Percentiles rank a stretch among this genome's conserved stretches.
phyloP scores from a whole-genome alignment of 2,329 filamentous ascomycete species.

The Fonsecaea pugnacius region DNA sequence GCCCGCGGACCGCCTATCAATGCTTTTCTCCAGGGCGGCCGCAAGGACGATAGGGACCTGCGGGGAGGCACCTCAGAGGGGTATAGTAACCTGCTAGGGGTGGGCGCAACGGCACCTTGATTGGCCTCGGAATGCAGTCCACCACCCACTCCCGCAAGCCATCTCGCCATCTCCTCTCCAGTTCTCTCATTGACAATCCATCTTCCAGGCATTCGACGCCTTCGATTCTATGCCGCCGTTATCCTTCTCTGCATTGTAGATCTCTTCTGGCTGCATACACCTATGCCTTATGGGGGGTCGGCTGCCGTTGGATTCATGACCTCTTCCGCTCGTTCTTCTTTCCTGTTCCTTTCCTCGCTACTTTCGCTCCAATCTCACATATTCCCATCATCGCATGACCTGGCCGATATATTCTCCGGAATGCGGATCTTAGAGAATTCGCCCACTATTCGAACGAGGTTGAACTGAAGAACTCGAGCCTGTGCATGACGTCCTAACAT shows the following conservation, averaged over 20 bases:
- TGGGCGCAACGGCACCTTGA: not conserved
- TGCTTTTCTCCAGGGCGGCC: not conserved
- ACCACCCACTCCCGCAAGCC: slow-evolving; percentile 13
- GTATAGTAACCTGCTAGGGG: not conserved
- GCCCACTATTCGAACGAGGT: slow-evolving; percentile 8
- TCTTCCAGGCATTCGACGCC: slow-evolving; percentile 11
- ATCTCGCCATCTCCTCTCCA: slow-evolving; percentile 8
- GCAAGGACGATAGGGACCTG: not conserved
- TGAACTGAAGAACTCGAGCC: slow-evolving; percentile 7
- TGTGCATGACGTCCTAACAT: slow-evolving; percentile 14
- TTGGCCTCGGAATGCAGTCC: not conserved
- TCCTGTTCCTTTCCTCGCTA: slow-evolving; percentile 1
- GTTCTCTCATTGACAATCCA: not conserved
- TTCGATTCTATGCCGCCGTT: slow-evolving; percentile 13
- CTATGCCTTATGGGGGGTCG: not conserved
- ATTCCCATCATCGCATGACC: not conserved
- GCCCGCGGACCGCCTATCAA: not conserved
- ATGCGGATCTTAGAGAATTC: slow-evolving; percentile 15
- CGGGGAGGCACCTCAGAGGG: not conserved
- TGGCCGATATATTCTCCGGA: slow-evolving; percentile 6
- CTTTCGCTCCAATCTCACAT: not conserved
- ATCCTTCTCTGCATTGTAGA: slow-evolving; percentile 20
- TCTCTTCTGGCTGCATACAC: slow-evolving; percentile 10
- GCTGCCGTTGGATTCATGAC: slow-evolving; percentile 1
- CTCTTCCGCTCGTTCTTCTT: not conserved